A percentile compares a stretch with the other conserved stretches of the same genome.
Conservation (phyloP, 2,329 filamentous ascomycete genomes). For the Diaporthe humulicola region DNA sequence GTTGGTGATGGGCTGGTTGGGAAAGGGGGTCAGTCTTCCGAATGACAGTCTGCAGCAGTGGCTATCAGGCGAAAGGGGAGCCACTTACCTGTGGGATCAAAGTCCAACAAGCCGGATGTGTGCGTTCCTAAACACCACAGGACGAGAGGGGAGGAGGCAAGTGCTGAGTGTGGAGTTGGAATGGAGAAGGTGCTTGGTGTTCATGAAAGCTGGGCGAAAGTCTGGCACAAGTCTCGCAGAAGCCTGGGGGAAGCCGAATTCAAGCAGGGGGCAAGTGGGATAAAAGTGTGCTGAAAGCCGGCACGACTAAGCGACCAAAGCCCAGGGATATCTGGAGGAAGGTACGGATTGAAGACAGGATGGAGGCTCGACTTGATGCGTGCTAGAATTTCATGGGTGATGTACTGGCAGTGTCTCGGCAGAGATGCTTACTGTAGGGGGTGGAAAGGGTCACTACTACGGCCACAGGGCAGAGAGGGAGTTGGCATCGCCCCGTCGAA, state of each 20-base stretch:
- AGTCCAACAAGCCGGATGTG: neutral
- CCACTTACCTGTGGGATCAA: slow-evolving; percentile 8
- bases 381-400: neutral
- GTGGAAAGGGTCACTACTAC: neutral
- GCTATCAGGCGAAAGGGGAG: neutral
- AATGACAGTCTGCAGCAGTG: neutral
- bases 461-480: neutral
- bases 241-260: neutral
- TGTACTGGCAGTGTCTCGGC: neutral
- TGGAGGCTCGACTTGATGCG: neutral
- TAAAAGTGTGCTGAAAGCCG: neutral
- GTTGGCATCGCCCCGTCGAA: neutral
- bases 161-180: neutral
- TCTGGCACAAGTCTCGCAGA: neutral
- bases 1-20: neutral
- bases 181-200: neutral
- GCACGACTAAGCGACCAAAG: neutral
- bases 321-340: neutral
- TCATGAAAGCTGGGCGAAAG: neutral
- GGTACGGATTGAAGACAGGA: neutral
- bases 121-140: neutral
- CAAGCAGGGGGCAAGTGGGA: neutral
- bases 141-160: neutral
- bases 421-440: neutral
- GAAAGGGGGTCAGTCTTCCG: neutral